These are phyloP conservation scores for Trametes villosa DNA, from an alignment of 768 basidiomycete genomes.

Conservation along the genomic window DNA sequence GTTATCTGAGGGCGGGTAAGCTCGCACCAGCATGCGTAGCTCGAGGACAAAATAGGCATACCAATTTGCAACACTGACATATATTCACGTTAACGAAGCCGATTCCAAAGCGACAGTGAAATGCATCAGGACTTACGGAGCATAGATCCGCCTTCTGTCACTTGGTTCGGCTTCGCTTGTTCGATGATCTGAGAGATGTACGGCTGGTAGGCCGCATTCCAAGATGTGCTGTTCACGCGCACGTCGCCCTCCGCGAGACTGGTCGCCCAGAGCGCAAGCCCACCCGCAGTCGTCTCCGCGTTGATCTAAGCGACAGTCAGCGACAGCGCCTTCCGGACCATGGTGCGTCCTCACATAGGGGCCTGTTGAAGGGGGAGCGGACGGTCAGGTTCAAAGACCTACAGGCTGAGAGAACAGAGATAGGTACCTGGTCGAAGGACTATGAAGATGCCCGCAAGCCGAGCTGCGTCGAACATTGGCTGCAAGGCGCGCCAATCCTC, in stretches of 20 bases:
- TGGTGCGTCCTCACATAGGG: conserved; percentile 33
- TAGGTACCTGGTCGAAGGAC: conserved; percentile 72
- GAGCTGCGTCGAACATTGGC: conserved; percentile 76
- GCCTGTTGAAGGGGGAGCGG: conserved; percentile 7
- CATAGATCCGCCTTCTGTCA: conserved; percentile 75
- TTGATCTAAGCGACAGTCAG: conserved; percentile 58
- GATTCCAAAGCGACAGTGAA: not conserved
- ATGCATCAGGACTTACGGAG: conserved; percentile 51
- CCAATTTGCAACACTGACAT: conserved; percentile 58
- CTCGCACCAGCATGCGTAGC: conserved; percentile 39
- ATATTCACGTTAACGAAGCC: not conserved
- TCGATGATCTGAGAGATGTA: conserved; percentile 72
- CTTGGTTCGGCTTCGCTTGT: conserved; percentile 64
- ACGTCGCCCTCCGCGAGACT: conserved; percentile 64
- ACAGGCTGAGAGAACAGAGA: not conserved
- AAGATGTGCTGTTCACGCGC: conserved; percentile 74
- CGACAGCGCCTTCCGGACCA: no score
- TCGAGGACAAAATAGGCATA: conserved; percentile 42
- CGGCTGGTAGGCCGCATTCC: conserved; percentile 68
- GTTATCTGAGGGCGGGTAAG: conserved; percentile 55
- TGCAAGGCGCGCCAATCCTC: conserved; percentile 68
- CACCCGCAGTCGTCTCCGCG: conserved; percentile 81
- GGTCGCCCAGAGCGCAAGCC: conserved; percentile 72
- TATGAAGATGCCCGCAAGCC: conserved; percentile 74
- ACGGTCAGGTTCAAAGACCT: not conserved